Evolutionary conservation across 768 basidiomycete genomes (phyloP), one percentile per base, ranked within the genome.

Genomic region (Lentinula boryana): DNA sequence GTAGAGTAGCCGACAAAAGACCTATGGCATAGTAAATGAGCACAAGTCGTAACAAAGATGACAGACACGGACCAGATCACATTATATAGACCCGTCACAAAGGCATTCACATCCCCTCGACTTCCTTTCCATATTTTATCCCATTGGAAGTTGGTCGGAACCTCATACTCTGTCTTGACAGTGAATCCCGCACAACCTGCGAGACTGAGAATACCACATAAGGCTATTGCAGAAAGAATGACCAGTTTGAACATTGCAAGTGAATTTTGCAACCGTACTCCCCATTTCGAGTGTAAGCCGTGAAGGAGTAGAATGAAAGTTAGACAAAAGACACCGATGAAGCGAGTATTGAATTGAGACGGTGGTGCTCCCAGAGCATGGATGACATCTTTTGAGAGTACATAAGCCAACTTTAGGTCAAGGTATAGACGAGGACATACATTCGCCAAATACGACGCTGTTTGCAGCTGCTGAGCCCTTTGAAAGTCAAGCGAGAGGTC

Each of bases 1-100:
- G 87, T 88, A 2, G 84, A 81, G 67, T 89, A 92, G 0, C 89
- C 89, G 51, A 81, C 78, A 67, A 84, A 88, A 0, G 86, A 85
- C 88, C 88, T 27, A 44, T 15, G 16, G 52, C 23, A 58, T 35
- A 38, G 18, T 33, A 44, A 31, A 9, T 38, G 9, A 52, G 18
- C 31, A 18, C 21, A 6, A 38, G 9, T 32, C 3, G 18, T 23
- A 21, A 60, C 15, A 15, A 40, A 43, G 5, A 35, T 7, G 9
- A 27, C n/a, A 5, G 16, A 21, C 10, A 59, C 74, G 8, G 57
- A 87, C 88, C 89, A 91, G 23, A 88, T 85, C 46, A 89, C 85
- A 63, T 79, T 86, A 67, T 87, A 88, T 33, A 91, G 72, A 3
- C 84, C 87, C 12, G 74, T 81, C 0, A 84, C 81, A 66, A 88